These are phyloP conservation scores for Kodamaea jinghongensis DNA, from an alignment of 805 yeast genomes.

Conservation along the genomic window DNA sequence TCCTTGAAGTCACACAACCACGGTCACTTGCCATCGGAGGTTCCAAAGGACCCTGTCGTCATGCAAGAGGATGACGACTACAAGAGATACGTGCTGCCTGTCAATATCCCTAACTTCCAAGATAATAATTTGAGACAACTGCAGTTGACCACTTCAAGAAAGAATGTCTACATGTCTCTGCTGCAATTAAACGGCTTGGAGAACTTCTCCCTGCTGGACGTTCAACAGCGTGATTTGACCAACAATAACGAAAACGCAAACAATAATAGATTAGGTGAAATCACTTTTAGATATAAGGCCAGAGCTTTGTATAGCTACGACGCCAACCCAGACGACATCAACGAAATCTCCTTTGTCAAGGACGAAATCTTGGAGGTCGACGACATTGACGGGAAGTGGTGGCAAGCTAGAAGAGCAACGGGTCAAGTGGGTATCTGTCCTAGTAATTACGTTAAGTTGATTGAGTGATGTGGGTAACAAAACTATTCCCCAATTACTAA, in stretches of 20 bases:
- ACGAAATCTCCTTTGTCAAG: constrained; percentile 85
- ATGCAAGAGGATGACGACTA: constrained; percentile 17
- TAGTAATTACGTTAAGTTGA: constrained; percentile 82
- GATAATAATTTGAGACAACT: constrained; percentile 35
- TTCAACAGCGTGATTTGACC: constrained; percentile 28
- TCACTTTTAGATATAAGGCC: constrained; percentile 77
- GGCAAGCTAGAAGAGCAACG: constrained; percentile 88
- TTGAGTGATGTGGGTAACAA: no score
- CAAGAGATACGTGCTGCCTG: constrained; percentile 21
- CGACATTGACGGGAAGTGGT: constrained; percentile 95
- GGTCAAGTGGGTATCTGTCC: constrained; percentile 98
- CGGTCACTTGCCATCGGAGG: constrained; percentile 26
- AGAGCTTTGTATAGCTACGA: constrained; percentile 81
- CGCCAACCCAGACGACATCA: constrained; percentile 90
- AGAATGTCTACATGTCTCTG: constrained; percentile 45
- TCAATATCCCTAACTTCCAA: constrained; percentile 22
- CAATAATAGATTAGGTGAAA: constrained; percentile 12
- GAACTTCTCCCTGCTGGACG: constrained; percentile 43
- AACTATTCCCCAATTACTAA: no score
- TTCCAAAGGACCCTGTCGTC: constrained; percentile 18
- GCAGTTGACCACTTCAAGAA: constrained; percentile 28
- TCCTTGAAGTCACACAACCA: constrained; percentile 49
- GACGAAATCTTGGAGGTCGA: constrained; percentile 91
- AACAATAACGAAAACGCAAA: constrained; percentile 20
- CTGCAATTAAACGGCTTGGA: constrained; percentile 62